These are phyloP conservation scores for Fusarium siculi DNA, from an alignment of 2,329 filamentous ascomycete species.

Conservation along the genomic window DNA sequence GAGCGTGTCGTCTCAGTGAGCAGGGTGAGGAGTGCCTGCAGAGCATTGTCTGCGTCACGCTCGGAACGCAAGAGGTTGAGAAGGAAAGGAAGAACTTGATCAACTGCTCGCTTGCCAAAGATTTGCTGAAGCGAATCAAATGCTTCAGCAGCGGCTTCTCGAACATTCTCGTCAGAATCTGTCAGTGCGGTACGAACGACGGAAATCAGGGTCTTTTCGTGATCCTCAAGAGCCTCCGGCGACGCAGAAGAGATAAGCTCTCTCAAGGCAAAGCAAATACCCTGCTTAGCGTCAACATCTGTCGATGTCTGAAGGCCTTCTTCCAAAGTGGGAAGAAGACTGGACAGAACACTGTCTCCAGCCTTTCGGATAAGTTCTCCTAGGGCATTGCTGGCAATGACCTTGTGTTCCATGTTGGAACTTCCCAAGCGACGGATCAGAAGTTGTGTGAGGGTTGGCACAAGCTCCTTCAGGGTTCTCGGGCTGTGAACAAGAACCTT, in stretches of 20 bases:
- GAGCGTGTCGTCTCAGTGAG: slow-evolving; percentile 93
- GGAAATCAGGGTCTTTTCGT: slow-evolving; percentile 93
- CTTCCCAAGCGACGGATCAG: slow-evolving; percentile 94
- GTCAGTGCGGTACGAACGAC: slow-evolving; percentile 93
- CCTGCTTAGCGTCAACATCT: slow-evolving; percentile 93
- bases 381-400: slow-evolving; percentile 96
- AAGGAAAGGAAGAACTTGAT: slow-evolving; percentile 93
- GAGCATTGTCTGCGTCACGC: slow-evolving; percentile 87
- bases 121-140: slow-evolving; percentile 96
- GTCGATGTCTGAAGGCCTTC: slow-evolving; percentile 88
- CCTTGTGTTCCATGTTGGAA: slow-evolving; percentile 97
- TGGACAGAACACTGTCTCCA: slow-evolving; percentile 90
- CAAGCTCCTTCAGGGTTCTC: slow-evolving; percentile 91
- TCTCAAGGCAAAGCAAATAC: slow-evolving; percentile 94
- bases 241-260: slow-evolving; percentile 93
- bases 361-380: slow-evolving; percentile 97
- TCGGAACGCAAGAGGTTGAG: slow-evolving; percentile 89
- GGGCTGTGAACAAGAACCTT: slow-evolving; percentile 95
- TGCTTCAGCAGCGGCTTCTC: slow-evolving; percentile 95
- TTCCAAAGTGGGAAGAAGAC: slow-evolving; percentile 88
- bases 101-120: slow-evolving; percentile 91
- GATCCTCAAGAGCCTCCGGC: slow-evolving; percentile 88
- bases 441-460: slow-evolving; percentile 93
- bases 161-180: slow-evolving; percentile 87
- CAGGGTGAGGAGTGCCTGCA: slow-evolving; percentile 91